Base-by-base conservation (phyloP, 257 asterid genomes). In the Lithospermum erythrorhizon region DNA sequence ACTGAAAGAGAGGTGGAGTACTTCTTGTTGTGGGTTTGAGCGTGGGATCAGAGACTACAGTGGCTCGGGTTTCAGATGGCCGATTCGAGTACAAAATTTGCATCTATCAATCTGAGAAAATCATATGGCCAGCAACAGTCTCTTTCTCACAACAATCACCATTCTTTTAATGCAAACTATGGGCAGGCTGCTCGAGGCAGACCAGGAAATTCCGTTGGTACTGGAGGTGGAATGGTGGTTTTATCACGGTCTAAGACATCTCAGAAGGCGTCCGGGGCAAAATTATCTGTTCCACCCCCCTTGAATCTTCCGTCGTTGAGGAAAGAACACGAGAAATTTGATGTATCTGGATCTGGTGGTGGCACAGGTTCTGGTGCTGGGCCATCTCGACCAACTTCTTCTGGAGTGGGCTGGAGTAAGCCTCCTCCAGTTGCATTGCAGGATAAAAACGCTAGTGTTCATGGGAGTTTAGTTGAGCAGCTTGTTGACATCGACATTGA, bases 231-330 rank as follows among this genome's bases (percentile, higher is more conserved):
- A 62, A 87, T 91, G 95, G 84, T 87, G 71, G 87, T 87, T 74
- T 64, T 90, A 64, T 90, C 96, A 13, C 79, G 95, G 83, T 68
- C 72, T 58, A 77, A 91, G 76, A 73, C 72, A 27, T 54, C 71
- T 7, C 88, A 84, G 54, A 88, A 89, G 79, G 75, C 72, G 72
- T 70, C 72, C 70, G 90, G 68, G 65, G 65, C 97, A 7, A 93
- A 93, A 72, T 64, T 89, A 73, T 89, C 97, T 27, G 85, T 89
- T 75, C 97, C 96, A 32, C 94, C 97, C 77, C 99, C 97, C 81
- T 68, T 93, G 80, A 93, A 93, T 77, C 78, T 93, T 74, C 97
- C 97, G 1, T 93, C 99, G 2, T 64, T 93, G 88, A 83, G 96
- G 81, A 93, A 87, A 72, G 99, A 93, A 55, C 95, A 93, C 58